Conservation (phyloP, 495 filamentous ascomycete species). For the Thermothielavioides terrestris region DNA sequence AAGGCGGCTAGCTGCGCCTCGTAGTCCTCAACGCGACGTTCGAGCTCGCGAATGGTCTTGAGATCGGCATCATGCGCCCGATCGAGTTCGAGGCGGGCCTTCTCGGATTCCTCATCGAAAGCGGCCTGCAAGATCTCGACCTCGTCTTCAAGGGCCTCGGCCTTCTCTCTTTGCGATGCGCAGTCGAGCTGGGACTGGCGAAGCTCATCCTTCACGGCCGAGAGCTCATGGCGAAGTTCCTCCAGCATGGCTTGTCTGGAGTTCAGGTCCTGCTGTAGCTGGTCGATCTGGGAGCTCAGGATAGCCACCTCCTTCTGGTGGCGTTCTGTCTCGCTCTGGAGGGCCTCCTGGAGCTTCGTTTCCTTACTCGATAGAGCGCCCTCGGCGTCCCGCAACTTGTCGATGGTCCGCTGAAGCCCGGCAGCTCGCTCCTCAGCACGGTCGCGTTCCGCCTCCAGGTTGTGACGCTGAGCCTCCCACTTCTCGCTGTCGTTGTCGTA, state of each 20-base stretch:
- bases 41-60: conserved; percentile 49
- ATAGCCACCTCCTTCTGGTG: conserved; percentile 34
- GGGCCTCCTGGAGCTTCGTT: conserved; percentile 50
- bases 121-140: conserved; percentile 65
- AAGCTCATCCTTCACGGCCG: conserved; percentile 56
- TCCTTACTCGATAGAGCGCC: conserved; percentile 58
- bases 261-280: conserved; percentile 37
- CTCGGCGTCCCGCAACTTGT: conserved; percentile 60
- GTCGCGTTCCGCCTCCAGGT: conserved; percentile 56
- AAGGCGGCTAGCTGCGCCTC: conserved; percentile 43
- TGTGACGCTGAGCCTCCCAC: conserved; percentile 59
- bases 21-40: conserved; percentile 49
- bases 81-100: conserved; percentile 48
- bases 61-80: conserved; percentile 36
- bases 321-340: conserved; percentile 34
- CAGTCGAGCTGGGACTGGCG: conserved; percentile 57
- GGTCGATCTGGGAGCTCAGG: conserved; percentile 36
- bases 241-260: conserved; percentile 36
- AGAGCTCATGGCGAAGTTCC: conserved; percentile 40
- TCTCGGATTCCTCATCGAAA: conserved; percentile 68
- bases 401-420: conserved; percentile 63
- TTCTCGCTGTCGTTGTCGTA: conserved; percentile 61
- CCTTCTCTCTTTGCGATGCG: conserved; percentile 54
- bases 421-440: conserved; percentile 58
- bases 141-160: conserved; percentile 72